A percentile compares a stretch with the other conserved stretches of the same genome.
Evolutionary conservation across 768 basidiomycete species (phyloP).

Genomic region (Sarcodon aspratus): DNA sequence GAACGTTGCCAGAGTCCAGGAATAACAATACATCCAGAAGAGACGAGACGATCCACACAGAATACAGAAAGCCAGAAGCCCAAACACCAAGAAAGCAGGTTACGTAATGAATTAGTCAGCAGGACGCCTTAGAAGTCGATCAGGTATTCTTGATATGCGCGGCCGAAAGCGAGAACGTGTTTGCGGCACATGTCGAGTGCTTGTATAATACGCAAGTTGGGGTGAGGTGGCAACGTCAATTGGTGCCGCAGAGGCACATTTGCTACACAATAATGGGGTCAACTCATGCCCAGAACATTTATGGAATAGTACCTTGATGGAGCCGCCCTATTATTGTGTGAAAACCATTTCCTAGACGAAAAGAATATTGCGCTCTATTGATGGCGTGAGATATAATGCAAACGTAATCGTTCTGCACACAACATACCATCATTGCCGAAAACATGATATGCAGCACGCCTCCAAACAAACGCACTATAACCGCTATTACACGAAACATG

Average conservation of each 20-base stretch:
- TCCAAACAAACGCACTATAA: not conserved
- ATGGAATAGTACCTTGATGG: not conserved
- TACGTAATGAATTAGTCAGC: conserved; percentile 1
- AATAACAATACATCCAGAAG: not conserved
- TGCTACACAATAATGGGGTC: too few species aligned
- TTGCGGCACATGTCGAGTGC: not conserved
- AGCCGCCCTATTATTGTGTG: not conserved
- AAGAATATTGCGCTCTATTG: not conserved
- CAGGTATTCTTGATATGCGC: conserved; percentile 36
- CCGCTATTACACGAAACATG: not conserved
- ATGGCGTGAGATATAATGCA: not conserved
- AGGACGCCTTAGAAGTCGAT: conserved; percentile 26
- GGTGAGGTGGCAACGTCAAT: not conserved
- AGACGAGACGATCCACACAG: not conserved
- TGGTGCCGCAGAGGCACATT: not conserved
- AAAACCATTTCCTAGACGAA: not conserved
- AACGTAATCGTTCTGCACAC: not conserved
- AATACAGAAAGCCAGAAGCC: not conserved
- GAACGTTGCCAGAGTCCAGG: too few species aligned
- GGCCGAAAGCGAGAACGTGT: conserved; percentile 4
- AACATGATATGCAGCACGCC: not conserved
- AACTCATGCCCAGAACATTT: not conserved
- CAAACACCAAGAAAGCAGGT: not conserved
- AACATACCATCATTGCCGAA: not conserved
- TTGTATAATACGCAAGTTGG: not conserved